Conservation (phyloP, 352 stramenopile species). For the Phytophthora rubi region DNA sequence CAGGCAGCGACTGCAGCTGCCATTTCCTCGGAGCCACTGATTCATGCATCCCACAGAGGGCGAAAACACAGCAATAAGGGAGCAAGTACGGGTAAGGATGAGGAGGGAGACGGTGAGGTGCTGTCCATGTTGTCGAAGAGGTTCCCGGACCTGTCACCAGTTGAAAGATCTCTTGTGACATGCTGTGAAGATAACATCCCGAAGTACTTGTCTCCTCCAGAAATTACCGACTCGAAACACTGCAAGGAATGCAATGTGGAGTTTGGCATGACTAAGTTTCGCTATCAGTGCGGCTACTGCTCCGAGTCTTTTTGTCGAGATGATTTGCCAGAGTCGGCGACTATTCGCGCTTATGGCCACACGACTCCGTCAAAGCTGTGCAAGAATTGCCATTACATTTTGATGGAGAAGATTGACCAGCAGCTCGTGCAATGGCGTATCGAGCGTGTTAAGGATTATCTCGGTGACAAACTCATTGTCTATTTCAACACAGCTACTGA, state of each 20-base stretch:
- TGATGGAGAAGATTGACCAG: conserved; percentile 79
- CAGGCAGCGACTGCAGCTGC: conserved; percentile 68
- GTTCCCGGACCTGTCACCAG: conserved; percentile 76
- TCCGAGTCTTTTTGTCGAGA: conserved; percentile 81
- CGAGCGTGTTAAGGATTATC: conserved; percentile 81
- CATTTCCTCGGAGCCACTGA: conserved; percentile 57
- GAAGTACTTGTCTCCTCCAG: conserved; percentile 62
- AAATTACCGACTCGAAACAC: conserved; percentile 60
- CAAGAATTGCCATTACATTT: conserved; percentile 70
- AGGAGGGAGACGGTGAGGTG: conserved; percentile 45
- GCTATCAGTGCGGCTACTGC: conserved; percentile 87
- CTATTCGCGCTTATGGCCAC: conserved; percentile 75
- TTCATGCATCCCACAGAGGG: conserved; percentile 25
- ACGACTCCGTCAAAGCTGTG: conserved; percentile 68
- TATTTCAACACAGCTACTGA: conserved; percentile 86
- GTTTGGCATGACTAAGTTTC: conserved; percentile 87
- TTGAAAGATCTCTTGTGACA: conserved; percentile 75
- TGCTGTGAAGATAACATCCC: conserved; percentile 65
- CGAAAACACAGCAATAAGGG: conserved; percentile 13
- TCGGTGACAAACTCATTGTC: conserved; percentile 62
- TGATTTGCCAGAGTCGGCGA: conserved; percentile 62
- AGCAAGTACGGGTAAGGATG: conserved; percentile 10
- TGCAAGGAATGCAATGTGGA: conserved; percentile 76
- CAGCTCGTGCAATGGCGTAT: conserved; percentile 82
- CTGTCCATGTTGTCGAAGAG: conserved; percentile 77